Conservation (phyloP, 1,284 basidiomycete genomes). For the Pseudozyma sp. region DNA sequence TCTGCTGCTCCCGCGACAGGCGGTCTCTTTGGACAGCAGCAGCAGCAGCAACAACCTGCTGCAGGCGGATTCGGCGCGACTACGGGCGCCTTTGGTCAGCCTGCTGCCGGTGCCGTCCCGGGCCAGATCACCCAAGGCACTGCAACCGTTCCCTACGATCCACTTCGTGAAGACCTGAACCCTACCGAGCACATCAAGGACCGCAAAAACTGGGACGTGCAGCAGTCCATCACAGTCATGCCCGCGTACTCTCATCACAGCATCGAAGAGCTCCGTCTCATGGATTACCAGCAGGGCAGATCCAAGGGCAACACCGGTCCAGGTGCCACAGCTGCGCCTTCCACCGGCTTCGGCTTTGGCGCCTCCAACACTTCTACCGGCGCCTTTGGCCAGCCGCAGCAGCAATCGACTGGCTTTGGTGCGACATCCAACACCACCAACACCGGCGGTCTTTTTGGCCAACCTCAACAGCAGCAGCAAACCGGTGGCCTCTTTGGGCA, state of each 20-base stretch:
- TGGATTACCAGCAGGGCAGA: constrained; percentile 61
- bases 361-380: constrained; percentile 21
- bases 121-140: constrained; percentile 58
- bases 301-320: constrained; percentile 57
- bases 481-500: constrained; percentile 67
- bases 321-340: constrained; percentile 35
- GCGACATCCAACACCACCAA: constrained; percentile 18
- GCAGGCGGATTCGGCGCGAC: constrained; percentile 46
- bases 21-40: constrained; percentile 55
- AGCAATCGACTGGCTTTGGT: constrained; percentile 51
- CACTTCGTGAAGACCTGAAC: constrained; percentile 54
- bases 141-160: constrained; percentile 57
- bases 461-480: constrained; percentile 55
- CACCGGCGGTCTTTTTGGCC: constrained; percentile 54
- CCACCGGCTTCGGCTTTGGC: constrained; percentile 57
- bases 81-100: constrained; percentile 42
- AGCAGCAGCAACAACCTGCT: constrained; percentile 42
- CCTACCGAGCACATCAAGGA: constrained; percentile 60
- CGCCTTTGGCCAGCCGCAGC: constrained; percentile 56
- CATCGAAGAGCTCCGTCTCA: constrained; percentile 59
- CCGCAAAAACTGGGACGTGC: constrained; percentile 60
- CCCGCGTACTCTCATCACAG: constrained; percentile 57
- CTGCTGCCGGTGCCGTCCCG: constrained; percentile 21
- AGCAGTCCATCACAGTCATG: constrained; percentile 60
- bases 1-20: constrained; percentile 17